phyloP scores from a whole-genome alignment of 2,329 filamentous ascomycete species.

The Venturia effusa region DNA sequence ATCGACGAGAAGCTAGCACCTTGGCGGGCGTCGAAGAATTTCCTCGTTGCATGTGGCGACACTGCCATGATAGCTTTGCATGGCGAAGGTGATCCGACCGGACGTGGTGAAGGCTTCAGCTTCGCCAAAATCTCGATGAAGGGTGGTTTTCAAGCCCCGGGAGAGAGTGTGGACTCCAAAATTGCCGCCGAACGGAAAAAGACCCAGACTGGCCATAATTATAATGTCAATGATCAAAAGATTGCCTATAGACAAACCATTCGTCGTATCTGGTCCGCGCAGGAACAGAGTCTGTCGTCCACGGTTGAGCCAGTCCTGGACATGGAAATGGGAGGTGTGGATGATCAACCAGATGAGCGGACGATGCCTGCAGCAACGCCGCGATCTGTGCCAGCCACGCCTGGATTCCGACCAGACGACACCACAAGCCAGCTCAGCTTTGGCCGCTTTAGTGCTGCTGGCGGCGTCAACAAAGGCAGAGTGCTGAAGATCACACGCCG shows the following conservation, averaged over 20 bases:
- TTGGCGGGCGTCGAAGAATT: conserved; percentile 95
- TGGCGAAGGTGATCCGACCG: conserved; percentile 88
- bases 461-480: conserved; percentile 36
- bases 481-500: conserved; percentile 64
- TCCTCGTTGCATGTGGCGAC: conserved; percentile 82
- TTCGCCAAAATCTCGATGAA: conserved; percentile 99
- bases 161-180: conserved; percentile 79
- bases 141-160: conserved; percentile 84
- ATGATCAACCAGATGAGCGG: conserved; percentile 34
- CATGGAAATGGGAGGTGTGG: conserved; percentile 53
- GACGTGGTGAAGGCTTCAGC: conserved; percentile 86
- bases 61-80: conserved; percentile 97
- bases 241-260: conserved; percentile 87
- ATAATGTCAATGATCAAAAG: conserved; percentile 94
- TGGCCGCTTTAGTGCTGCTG: conserved; percentile 26
- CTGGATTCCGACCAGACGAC: conserved; percentile 53
- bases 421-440: conserved; percentile 38
- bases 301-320: conserved; percentile 60
- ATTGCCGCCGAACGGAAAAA: conserved; percentile 65
- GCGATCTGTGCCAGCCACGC: conserved; percentile 55
- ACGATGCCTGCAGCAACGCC: conserved; percentile 41
- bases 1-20: conserved; percentile 84
- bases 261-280: conserved; percentile 81
- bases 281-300: conserved; percentile 68
- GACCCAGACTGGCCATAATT: conserved; percentile 75